These are phyloP conservation scores for Cladosporium sp. DNA, from an alignment of 2,329 filamentous ascomycete genomes.

Conservation along the genomic window DNA sequence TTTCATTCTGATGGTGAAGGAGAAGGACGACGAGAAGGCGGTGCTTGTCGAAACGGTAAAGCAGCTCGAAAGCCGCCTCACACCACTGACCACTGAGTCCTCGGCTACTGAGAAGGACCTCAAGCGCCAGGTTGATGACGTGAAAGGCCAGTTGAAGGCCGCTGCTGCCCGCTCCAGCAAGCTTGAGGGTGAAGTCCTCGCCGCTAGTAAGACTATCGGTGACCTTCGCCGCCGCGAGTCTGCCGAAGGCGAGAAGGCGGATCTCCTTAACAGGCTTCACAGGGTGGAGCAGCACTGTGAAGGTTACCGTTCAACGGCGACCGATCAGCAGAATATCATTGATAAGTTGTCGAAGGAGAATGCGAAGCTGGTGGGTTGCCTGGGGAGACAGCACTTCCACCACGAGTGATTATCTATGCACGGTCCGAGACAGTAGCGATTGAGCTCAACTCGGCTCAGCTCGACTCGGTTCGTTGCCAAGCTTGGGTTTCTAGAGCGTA, in stretches of 20 bases:
- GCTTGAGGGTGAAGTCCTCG: not conserved
- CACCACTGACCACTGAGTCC: not conserved
- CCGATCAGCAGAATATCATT: not conserved
- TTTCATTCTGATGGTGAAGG: not conserved
- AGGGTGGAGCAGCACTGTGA: not conserved
- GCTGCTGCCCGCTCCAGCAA: not conserved
- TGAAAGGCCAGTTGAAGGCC: not conserved
- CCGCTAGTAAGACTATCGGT: not conserved
- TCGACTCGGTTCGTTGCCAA: not conserved
- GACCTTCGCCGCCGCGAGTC: not conserved
- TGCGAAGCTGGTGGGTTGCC: not conserved
- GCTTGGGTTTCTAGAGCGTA: not conserved
- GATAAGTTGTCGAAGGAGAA: slow-evolving; percentile 2
- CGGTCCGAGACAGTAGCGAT: not conserved
- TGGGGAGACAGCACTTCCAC: not conserved
- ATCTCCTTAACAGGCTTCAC: not conserved
- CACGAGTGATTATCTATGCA: not conserved
- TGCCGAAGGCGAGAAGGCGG: not conserved
- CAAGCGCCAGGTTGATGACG: not conserved
- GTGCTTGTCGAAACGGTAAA: not conserved
- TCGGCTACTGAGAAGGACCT: not conserved
- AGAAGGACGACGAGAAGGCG: not conserved
- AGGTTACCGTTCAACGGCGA: not conserved
- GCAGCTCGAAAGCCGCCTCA: not conserved
- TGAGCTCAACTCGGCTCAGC: not conserved